Conservation (phyloP, 176 grass and related monocot genomes). For the Canna indica region DNA sequence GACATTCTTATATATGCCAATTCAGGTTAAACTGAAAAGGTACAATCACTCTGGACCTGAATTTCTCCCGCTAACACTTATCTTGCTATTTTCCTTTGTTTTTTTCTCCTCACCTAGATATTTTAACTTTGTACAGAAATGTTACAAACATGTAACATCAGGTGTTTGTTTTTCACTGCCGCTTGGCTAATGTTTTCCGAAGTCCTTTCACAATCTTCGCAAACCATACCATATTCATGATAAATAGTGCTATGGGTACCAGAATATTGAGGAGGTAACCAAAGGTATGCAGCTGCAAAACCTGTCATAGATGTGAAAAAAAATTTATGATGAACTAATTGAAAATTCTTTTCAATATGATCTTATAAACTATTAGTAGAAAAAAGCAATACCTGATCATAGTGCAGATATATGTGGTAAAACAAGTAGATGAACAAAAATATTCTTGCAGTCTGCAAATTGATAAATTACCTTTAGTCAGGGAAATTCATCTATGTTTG, state of each 20-base stretch:
- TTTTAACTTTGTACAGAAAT: neutral
- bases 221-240: conserved; percentile 92
- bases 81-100: neutral
- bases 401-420: conserved; percentile 84
- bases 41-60: neutral
- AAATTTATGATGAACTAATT: conserved; percentile 4
- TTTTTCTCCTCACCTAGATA: neutral
- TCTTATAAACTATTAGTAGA: conserved; percentile 9
- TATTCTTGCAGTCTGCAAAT: conserved; percentile 87
- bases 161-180: conserved; percentile 42
- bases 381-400: conserved; percentile 44
- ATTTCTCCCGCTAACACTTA: neutral
- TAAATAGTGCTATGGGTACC: conserved; percentile 61
- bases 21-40: neutral
- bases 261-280: conserved; percentile 52
- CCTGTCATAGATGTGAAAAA: conserved; percentile 34
- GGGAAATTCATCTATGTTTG: neutral
- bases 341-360: conserved; percentile 12
- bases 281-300: conserved; percentile 54
- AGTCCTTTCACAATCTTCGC: conserved; percentile 90
- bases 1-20: neutral
- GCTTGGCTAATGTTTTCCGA: conserved; percentile 80
- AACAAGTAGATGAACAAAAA: conserved; percentile 85
- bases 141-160: neutral
- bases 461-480: conserved; percentile 9